These are phyloP conservation scores for Nakazawaea wickerhamii DNA, from an alignment of 805 yeast species.

Conservation along the genomic window DNA sequence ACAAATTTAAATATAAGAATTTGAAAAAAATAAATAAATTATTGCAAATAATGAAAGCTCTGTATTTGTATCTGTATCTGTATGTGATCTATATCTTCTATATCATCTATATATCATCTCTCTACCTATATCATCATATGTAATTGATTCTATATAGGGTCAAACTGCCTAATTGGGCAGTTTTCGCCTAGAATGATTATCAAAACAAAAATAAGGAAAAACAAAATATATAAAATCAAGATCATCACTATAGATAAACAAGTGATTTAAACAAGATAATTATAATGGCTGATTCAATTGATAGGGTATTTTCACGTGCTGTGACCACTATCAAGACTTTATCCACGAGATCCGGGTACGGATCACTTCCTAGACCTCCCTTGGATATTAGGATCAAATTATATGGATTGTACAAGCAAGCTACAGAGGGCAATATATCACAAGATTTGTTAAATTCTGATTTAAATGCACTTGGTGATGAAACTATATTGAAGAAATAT, in stretches of 20 bases:
- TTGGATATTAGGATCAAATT: slow-evolving; percentile 59
- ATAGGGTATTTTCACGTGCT: slow-evolving; percentile 78
- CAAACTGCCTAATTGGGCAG: too few species aligned
- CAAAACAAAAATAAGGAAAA: neutral
- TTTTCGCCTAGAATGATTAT: too few species aligned
- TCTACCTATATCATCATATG: neutral
- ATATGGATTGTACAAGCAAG: slow-evolving; percentile 83
- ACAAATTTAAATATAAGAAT: neutral
- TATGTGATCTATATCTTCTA: neutral
- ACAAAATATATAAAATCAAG: neutral
- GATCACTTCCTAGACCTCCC: slow-evolving; percentile 72
- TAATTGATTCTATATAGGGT: too few species aligned
- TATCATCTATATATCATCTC: neutral
- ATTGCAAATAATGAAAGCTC: too few species aligned
- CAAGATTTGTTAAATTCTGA: slow-evolving; percentile 52
- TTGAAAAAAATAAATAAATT: neutral
- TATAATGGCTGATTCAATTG: slow-evolving; percentile 51
- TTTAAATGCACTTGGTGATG: slow-evolving; percentile 46
- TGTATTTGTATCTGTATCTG: too few species aligned
- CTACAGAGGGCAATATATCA: slow-evolving; percentile 76
- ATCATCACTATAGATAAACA: neutral
- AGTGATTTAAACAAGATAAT: neutral
- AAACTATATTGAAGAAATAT: slow-evolving; percentile 68
- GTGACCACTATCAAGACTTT: slow-evolving; percentile 72
- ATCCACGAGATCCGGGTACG: slow-evolving; percentile 57